Evolutionary conservation across 2,329 filamentous ascomycete species (phyloP).

Genomic region (Calonectria fujianensis): DNA sequence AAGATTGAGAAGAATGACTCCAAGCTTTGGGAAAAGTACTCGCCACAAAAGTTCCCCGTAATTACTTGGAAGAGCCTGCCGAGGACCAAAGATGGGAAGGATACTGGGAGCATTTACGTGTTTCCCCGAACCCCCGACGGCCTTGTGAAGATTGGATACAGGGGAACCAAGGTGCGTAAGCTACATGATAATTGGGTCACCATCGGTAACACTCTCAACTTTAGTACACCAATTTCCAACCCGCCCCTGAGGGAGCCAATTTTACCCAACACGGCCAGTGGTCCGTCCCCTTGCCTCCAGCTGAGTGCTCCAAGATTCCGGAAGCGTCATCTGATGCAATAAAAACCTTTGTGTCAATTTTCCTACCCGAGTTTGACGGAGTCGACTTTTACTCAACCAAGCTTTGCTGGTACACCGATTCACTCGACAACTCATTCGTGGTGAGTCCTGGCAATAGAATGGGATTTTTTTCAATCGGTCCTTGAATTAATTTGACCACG

Average conservation of each 20-base stretch:
- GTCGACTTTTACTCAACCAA: slow-evolving; percentile 3
- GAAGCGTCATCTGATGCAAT: not conserved
- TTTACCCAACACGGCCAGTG: slow-evolving; percentile 13
- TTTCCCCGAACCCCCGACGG: slow-evolving; percentile 1
- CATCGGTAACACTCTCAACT: not conserved
- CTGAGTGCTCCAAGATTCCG: not conserved
- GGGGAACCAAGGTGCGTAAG: not conserved
- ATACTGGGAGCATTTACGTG: slow-evolving; percentile 9
- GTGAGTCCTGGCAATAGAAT: not conserved
- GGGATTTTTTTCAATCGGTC: not conserved
- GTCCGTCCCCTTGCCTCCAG: slow-evolving; percentile 4
- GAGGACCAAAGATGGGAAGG: not conserved
- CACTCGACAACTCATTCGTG: slow-evolving; percentile 15
- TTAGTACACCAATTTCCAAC: slow-evolving; percentile 6
- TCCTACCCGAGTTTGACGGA: slow-evolving; percentile 4
- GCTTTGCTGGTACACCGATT: slow-evolving; percentile 9
- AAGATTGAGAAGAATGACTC: not conserved
- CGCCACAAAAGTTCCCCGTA: not conserved
- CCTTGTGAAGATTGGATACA: slow-evolving; percentile 1
- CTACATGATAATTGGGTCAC: not conserved
- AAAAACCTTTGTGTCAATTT: not conserved
- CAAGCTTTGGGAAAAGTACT: not conserved
- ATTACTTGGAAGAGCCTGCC: slow-evolving; percentile 1
- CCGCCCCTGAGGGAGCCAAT: not conserved
- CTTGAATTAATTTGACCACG: not conserved